These are phyloP conservation scores for Aspergillus sclerotiicarbonarius DNA, from an alignment of 495 filamentous ascomycete species.

Conservation along the genomic window DNA sequence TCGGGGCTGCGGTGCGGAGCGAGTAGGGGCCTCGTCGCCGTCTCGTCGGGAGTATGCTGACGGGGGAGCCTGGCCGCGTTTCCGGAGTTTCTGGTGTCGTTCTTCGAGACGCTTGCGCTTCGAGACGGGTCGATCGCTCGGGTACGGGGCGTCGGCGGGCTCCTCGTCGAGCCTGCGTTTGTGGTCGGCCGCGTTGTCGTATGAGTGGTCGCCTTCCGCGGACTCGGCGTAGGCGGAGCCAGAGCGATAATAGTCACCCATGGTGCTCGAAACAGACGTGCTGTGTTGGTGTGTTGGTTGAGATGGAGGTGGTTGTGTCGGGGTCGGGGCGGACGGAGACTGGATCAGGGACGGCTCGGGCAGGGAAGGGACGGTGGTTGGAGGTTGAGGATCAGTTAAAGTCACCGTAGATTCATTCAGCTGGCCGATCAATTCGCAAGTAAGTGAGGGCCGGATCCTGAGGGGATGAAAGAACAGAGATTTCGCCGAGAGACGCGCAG, in stretches of 20 bases:
- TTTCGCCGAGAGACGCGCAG: neutral
- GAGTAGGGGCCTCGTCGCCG: conserved; percentile 24
- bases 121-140: conserved; percentile 26
- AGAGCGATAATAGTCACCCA: conserved; percentile 1
- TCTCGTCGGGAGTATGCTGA: conserved; percentile 46
- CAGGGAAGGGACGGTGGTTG: neutral
- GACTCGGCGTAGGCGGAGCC: neutral
- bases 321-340: neutral
- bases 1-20: conserved; percentile 24
- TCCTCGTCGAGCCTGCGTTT: conserved; percentile 31
- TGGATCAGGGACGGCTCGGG: neutral
- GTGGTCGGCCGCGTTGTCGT: conserved; percentile 18
- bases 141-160: conserved; percentile 8
- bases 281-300: neutral
- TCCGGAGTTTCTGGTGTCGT: conserved; percentile 40
- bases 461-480: neutral
- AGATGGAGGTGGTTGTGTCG: conserved; percentile 3
- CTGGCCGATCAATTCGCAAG: too few species aligned
- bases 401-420: neutral
- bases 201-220: neutral
- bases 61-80: conserved; percentile 37
- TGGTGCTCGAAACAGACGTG: neutral
- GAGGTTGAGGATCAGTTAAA: neutral
- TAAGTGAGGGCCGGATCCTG: neutral
- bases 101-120: conserved; percentile 47